phyloP scores from a whole-genome alignment of 2,329 filamentous ascomycete species.

The Mollisiaceae sp. region DNA sequence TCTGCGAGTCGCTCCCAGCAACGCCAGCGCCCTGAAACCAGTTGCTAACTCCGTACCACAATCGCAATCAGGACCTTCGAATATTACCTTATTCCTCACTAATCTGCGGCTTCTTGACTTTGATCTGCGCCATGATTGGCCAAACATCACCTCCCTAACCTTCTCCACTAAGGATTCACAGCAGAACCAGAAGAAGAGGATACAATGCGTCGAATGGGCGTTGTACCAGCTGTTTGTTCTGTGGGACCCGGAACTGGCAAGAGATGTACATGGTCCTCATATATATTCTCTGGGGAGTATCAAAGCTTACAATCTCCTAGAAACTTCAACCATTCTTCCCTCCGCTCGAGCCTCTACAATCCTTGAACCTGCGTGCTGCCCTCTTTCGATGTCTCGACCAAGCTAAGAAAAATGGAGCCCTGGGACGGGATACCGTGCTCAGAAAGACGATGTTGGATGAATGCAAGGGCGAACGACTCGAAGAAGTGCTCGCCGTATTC shows the following conservation, averaged over 20 bases:
- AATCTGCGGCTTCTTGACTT: slow-evolving; percentile 85
- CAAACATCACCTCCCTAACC: slow-evolving; percentile 70
- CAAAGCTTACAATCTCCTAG: slow-evolving; percentile 48
- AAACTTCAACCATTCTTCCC: slow-evolving; percentile 93
- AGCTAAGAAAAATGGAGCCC: slow-evolving; percentile 82
- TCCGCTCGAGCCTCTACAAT: slow-evolving; percentile 87
- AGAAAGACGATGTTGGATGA: slow-evolving; percentile 97
- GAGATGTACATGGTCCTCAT: slow-evolving; percentile 60
- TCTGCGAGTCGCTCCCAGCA: slow-evolving; percentile 35
- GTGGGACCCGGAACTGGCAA: slow-evolving; percentile 79
- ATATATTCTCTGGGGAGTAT: slow-evolving; percentile 27
- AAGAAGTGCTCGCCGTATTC: slow-evolving; percentile 83
- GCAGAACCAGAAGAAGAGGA: slow-evolving; percentile 80
- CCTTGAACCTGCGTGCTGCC: slow-evolving; percentile 84
- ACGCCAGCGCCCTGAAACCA: slow-evolving; percentile 29
- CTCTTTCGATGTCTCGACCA: slow-evolving; percentile 82
- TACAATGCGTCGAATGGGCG: slow-evolving; percentile 86
- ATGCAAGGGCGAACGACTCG: slow-evolving; percentile 88
- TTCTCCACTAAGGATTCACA: slow-evolving; percentile 70
- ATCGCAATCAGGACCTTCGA: slow-evolving; percentile 48
- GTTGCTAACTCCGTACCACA: slow-evolving; percentile 23
- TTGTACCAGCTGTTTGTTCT: slow-evolving; percentile 85
- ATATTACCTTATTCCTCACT: slow-evolving; percentile 74
- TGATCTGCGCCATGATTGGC: slow-evolving; percentile 79
- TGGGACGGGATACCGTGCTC: slow-evolving; percentile 80